These are phyloP conservation scores for Colletotrichum sp. DNA, from an alignment of 2,329 filamentous ascomycete genomes.

Conservation along the genomic window DNA sequence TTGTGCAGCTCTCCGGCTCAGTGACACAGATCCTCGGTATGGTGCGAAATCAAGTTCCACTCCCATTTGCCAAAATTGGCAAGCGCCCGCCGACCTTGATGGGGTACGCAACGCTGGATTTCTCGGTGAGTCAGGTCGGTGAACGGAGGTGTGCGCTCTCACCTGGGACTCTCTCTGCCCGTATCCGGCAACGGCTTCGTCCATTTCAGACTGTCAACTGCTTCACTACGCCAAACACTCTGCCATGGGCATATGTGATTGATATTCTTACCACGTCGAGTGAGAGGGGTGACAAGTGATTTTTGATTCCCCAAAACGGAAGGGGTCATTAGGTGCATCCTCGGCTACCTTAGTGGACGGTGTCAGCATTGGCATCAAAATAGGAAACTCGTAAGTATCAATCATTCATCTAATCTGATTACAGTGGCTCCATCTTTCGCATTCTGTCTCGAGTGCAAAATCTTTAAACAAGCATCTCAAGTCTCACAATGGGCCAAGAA, in stretches of 20 bases:
- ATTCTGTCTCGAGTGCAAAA: neutral
- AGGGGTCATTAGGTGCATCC: neutral
- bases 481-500: slow-evolving; percentile 26
- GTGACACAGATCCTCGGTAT: neutral
- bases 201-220: neutral
- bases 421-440: neutral
- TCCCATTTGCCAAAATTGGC: neutral
- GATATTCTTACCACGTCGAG: neutral
- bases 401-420: neutral
- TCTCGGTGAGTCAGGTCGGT: neutral
- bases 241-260: neutral
- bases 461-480: neutral
- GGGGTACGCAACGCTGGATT: neutral
- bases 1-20: neutral
- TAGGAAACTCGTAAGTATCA: neutral
- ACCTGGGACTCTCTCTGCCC: neutral
- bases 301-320: neutral
- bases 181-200: neutral
- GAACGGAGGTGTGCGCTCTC: neutral
- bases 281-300: neutral
- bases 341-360: neutral
- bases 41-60: neutral
- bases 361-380: neutral
- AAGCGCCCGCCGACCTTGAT: neutral
- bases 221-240: neutral